Conservation (phyloP, 2,329 filamentous ascomycete species). For the Apiospora saccharicola region DNA sequence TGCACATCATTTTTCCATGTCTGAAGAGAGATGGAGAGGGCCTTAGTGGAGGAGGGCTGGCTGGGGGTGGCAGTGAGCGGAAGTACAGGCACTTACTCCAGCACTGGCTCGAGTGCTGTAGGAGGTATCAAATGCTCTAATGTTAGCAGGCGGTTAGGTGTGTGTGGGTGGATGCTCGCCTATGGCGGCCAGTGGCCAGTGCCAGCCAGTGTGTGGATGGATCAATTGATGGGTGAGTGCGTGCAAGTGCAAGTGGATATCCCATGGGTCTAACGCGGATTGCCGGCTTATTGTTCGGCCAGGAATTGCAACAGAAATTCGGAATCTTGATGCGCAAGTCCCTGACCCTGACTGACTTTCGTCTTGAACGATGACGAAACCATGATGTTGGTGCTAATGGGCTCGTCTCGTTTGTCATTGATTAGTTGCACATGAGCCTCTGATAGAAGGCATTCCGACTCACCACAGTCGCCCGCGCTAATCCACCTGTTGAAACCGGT, state of each 20-base stretch:
- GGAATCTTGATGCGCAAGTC: not conserved
- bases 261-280: slow-evolving; percentile 9
- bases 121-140: too few relatives aligned
- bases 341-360: slow-evolving; percentile 8
- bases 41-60: not conserved
- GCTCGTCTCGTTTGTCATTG: not conserved
- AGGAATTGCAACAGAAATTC: slow-evolving; percentile 3
- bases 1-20: slow-evolving; percentile 7
- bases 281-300: slow-evolving; percentile 16
- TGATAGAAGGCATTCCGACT: slow-evolving; percentile 3
- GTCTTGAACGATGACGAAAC: not conserved
- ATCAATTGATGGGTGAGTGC: not conserved
- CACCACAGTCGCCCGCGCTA: not conserved
- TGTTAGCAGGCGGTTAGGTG: not conserved
- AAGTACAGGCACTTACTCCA: not conserved
- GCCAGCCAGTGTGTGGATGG: not conserved
- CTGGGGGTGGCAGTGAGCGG: slow-evolving; percentile 6
- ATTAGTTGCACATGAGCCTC: not conserved
- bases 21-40: not conserved
- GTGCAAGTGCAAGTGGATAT: not conserved
- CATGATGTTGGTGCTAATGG: slow-evolving; percentile 12
- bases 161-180: not conserved
- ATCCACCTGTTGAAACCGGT: not conserved
- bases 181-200: not conserved
- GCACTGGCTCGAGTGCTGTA: not conserved